Conservation (phyloP, 225 moss, liverwort and hornwort genomes). For the Polytrichum commune region DNA sequence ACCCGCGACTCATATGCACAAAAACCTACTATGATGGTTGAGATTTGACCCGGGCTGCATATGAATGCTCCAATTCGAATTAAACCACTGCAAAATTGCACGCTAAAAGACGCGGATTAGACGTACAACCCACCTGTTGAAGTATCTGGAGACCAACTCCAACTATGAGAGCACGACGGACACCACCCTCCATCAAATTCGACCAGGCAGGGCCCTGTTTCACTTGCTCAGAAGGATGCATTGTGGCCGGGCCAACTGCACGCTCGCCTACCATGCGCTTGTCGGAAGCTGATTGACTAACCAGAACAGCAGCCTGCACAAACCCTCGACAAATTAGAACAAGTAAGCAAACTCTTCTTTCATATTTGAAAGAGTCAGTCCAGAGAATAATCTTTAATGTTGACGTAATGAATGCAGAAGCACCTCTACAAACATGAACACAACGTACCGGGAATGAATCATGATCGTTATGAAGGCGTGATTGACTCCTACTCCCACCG, state of each 20-base stretch:
- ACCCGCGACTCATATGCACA: too few relatives aligned
- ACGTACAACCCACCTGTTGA: constrained; percentile 61
- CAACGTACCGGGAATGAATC: constrained; percentile 26
- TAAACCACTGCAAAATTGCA: too few relatives aligned
- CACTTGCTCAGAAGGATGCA: constrained; percentile 84
- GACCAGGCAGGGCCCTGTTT: constrained; percentile 77
- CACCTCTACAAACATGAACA: background rate
- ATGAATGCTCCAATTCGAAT: too few relatives aligned
- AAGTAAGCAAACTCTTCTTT: too few relatives aligned
- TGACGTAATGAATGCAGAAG: background rate
- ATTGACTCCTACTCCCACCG: constrained; percentile 18
- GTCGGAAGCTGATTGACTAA: constrained; percentile 61
- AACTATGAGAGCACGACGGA: constrained; percentile 79
- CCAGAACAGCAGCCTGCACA: constrained; percentile 74
- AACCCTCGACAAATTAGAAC: too few relatives aligned
- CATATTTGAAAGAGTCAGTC: too few relatives aligned
- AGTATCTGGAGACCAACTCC: constrained; percentile 79
- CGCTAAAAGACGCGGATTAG: background rate
- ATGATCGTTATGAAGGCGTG: constrained; percentile 20
- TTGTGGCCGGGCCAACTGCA: constrained; percentile 81
- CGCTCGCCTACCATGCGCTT: constrained; percentile 48
- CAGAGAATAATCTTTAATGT: background rate
- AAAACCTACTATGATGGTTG: too few relatives aligned
- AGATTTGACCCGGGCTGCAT: too few relatives aligned
- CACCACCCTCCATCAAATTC: constrained; percentile 68